These are phyloP conservation scores for Euphorbia pulcherrima DNA, from an alignment of 345 rosid species.

Conservation along the genomic window DNA sequence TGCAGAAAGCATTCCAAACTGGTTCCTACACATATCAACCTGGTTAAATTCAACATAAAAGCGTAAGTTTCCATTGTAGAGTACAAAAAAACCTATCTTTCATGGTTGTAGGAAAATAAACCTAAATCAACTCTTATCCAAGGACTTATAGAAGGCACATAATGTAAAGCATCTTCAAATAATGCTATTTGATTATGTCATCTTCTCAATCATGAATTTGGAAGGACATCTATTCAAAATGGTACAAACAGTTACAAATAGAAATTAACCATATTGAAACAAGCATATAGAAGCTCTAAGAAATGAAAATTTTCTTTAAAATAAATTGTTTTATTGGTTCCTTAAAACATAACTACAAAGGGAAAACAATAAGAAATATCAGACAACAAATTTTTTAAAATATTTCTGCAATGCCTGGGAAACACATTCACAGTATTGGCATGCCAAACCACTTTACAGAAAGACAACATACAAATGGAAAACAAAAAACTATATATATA, in stretches of 20 bases:
- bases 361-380: too few relatives aligned
- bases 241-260: too few relatives aligned
- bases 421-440: background rate
- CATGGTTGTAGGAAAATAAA: background rate
- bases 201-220: too few relatives aligned
- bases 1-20: constrained; percentile 73
- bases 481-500: too few relatives aligned
- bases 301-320: too few relatives aligned
- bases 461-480: background rate
- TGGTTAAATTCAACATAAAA: constrained; percentile 25
- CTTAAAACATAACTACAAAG: too few relatives aligned
- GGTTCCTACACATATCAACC: constrained; percentile 80
- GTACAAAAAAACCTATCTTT: background rate
- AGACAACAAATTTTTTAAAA: too few relatives aligned
- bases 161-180: background rate
- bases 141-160: background rate
- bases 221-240: too few relatives aligned
- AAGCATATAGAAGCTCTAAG: too few relatives aligned
- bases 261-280: too few relatives aligned
- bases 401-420: too few relatives aligned
- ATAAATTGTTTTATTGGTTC: too few relatives aligned
- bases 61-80: constrained; percentile 11
- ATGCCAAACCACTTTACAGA: background rate
- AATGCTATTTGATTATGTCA: background rate
- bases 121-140: background rate